Evolutionary conservation across 306 rosid species (phyloP).

Genomic region (Bauhinia variegata): DNA sequence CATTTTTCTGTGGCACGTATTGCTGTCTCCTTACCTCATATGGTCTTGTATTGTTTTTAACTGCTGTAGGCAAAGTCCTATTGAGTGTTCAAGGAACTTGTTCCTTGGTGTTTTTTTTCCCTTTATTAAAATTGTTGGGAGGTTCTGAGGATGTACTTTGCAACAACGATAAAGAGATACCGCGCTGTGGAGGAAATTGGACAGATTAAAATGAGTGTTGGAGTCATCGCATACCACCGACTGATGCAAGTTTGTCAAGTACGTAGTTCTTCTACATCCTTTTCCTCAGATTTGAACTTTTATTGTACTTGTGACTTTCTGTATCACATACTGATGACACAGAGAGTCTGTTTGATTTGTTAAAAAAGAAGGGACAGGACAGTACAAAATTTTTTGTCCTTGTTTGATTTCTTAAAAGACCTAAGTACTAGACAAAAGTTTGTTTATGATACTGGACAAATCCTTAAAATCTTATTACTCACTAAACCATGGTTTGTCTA

Average conservation of each 20-base stretch:
- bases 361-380: no score
- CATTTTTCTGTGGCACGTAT: background rate
- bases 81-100: constrained; percentile 36
- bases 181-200: constrained; percentile 71
- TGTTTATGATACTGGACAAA: no score
- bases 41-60: constrained; percentile 18
- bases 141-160: constrained; percentile 84
- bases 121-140: constrained; percentile 45
- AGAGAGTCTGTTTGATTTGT: no score
- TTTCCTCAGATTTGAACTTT: no score
- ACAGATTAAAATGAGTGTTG: constrained; percentile 85
- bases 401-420: no score
- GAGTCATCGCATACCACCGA: constrained; percentile 75
- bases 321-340: constrained; percentile 3
- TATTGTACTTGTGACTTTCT: background rate
- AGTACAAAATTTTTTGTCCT: no score
- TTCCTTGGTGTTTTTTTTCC: constrained; percentile 28
- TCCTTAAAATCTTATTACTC: no score
- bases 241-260: constrained; percentile 98
- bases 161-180: constrained; percentile 55
- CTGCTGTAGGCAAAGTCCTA: constrained; percentile 44
- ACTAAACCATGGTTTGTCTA: no score
- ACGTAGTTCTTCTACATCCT: constrained; percentile 11
- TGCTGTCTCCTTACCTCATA: constrained; percentile 20
- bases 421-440: no score